These are phyloP conservation scores for Tetrahymena borealis DNA, from an alignment of 73 alveolate species.

Conservation along the genomic window DNA sequence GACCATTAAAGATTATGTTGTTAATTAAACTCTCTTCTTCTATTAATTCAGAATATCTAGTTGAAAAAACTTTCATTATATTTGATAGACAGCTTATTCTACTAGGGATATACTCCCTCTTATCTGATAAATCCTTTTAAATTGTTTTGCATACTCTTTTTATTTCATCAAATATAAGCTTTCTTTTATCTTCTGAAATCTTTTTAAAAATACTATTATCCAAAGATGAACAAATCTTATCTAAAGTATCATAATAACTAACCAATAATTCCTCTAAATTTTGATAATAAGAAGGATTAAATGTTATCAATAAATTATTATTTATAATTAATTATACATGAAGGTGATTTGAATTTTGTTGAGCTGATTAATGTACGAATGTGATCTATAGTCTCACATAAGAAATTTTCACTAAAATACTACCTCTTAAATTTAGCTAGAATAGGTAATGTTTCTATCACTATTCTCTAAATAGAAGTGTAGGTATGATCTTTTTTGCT, in stretches of 20 bases:
- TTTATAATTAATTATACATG: neutral
- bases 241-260: neutral
- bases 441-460: constrained; percentile 30
- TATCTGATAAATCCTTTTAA: neutral
- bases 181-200: neutral
- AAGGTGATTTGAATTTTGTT: neutral
- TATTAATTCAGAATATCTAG: neutral
- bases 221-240: neutral
- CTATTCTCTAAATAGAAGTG: constrained; percentile 2
- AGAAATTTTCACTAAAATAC: neutral
- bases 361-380: neutral
- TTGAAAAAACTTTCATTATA: neutral
- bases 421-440: constrained; percentile 9
- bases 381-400: neutral
- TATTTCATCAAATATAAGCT: neutral
- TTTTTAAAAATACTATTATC: neutral
- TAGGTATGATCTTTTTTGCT: constrained; percentile 29
- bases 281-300: neutral
- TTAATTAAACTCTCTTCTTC: neutral
- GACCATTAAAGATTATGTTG: neutral
- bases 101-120: neutral
- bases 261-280: neutral
- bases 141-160: neutral
- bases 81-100: neutral
- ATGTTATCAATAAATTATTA: neutral